These are phyloP conservation scores for Pleurotus salmoneostramineus DNA, from an alignment of 768 basidiomycete species.

Conservation along the genomic window DNA sequence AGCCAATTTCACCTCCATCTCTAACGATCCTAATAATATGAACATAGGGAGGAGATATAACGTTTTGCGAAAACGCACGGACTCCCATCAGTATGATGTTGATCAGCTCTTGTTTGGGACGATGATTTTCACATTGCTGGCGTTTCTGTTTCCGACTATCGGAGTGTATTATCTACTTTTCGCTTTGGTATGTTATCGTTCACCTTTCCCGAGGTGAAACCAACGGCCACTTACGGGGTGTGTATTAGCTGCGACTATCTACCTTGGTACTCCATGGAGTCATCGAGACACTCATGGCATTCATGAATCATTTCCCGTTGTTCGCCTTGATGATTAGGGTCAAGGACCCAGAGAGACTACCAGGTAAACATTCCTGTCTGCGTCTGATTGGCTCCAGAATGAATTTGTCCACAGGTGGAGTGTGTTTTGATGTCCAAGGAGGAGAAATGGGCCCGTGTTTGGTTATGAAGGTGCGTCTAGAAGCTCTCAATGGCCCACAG, in stretches of 20 bases:
- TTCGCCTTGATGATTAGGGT: constrained; percentile 81
- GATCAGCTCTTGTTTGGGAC: constrained; percentile 97
- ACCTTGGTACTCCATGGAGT: constrained; percentile 57
- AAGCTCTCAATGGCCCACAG: too few relatives aligned
- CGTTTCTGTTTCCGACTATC: constrained; percentile 83
- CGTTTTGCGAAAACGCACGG: constrained; percentile 80
- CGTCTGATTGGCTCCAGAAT: not conserved
- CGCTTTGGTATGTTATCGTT: constrained; percentile 43
- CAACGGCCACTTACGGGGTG: not conserved
- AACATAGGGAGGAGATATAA: constrained; percentile 84
- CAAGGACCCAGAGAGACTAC: constrained; percentile 81
- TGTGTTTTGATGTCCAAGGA: constrained; percentile 26
- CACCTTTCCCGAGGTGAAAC: not conserved
- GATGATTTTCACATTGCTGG: constrained; percentile 76
- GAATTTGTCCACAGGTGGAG: constrained; percentile 20
- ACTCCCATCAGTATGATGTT: constrained; percentile 86
- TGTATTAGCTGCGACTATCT: constrained; percentile 43
- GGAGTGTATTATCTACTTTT: constrained; percentile 85
- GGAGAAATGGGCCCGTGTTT: constrained; percentile 19
- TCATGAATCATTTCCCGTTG: constrained; percentile 91
- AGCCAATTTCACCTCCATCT: constrained; percentile 9
- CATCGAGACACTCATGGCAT: constrained; percentile 63
- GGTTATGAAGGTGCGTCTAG: constrained; percentile 26
- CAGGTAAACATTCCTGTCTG: constrained; percentile 47
- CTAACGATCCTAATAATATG: not conserved